Evolutionary conservation across 2,329 filamentous ascomycete species (phyloP), one percentile per base, ranked within the genome.

Genomic region (Talaromyces piceae): DNA sequence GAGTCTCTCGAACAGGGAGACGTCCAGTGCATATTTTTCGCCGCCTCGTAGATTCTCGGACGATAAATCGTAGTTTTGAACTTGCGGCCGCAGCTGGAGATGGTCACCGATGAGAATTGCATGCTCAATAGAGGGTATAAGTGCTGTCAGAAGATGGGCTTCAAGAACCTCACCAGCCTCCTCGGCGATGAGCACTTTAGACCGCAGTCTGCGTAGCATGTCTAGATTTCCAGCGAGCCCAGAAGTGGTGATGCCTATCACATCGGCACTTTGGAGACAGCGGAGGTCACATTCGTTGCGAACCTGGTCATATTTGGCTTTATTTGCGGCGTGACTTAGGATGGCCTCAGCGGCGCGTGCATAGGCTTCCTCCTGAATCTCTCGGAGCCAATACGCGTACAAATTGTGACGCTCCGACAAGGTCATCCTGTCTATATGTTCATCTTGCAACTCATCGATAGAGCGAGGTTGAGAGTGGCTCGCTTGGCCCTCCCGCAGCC

Each of bases 201-300:
- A 66, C 23, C 59, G 61, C 1, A 79, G 57, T 12, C 67, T 64
- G n/a, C 68, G 70, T 0, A 81, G 64, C 11, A 73, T 54, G 0
- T 69, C 60, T 2, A 80, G 66, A 8, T 70, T 69, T 20, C 64
- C 61, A 3, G 79, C 78, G 1, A 81, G 59, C 0, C 77, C 78
- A 1, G 70, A 72, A 0, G 78, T 80, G 0, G 77, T 81, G 3
- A 80, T 59, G 0, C 79, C 78, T 39, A 82, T 76, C 5, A 80
- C 67, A 47, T 78, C 65, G 0, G 76, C 76, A 18, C 63, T 57
- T 3, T 55, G 37, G 6, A 70, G 57, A 47, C 58, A 63, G 5
- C 65, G 60, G 22, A 64, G 50, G 43, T 63, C 56, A 5, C 59
- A 30, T 39, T 68, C 63, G 31, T 60, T 54, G 16, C 56, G 54